phyloP scores from a whole-genome alignment of 371 early-diverging fungal genomes.

The Mortierella sp. region DNA sequence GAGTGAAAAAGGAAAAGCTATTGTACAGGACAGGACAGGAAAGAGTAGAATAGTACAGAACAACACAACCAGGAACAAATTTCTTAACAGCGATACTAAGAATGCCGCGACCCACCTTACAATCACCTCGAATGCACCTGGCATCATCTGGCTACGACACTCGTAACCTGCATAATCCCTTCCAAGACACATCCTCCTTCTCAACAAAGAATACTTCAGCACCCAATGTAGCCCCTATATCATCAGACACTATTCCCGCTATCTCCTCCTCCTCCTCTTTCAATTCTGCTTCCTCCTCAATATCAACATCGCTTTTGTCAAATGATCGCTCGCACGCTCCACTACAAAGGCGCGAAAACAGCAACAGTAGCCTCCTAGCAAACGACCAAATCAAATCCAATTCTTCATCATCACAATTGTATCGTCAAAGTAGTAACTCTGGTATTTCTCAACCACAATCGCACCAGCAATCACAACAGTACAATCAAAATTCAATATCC shows the following conservation, averaged over 20 bases:
- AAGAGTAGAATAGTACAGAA: too few relatives aligned
- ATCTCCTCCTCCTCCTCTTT: background rate
- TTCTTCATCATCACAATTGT: background rate
- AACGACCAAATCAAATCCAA: background rate
- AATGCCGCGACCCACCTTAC: slow-evolving; percentile 12
- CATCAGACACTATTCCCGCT: slow-evolving; percentile 18
- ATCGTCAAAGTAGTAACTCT: background rate
- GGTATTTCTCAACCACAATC: background rate
- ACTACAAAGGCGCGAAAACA: background rate
- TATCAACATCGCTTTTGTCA: background rate
- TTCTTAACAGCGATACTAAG: background rate
- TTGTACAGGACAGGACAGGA: too few relatives aligned
- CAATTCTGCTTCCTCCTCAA: background rate
- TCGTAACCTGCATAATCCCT: slow-evolving; percentile 23
- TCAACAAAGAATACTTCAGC: background rate
- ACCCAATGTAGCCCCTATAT: background rate
- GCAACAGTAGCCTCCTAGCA: background rate
- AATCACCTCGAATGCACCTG: background rate
- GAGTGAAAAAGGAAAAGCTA: background rate
- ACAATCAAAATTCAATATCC: background rate
- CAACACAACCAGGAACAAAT: too few relatives aligned
- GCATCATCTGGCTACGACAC: slow-evolving; percentile 17
- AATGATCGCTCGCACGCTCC: slow-evolving; percentile 7
- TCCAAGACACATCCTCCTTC: slow-evolving; percentile 10
- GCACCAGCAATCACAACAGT: background rate